Evolutionary conservation across 1,139 yeast species (phyloP), one percentile per base, ranked within the genome.

Genomic region (Blastobotrys ciferrii): DNA sequence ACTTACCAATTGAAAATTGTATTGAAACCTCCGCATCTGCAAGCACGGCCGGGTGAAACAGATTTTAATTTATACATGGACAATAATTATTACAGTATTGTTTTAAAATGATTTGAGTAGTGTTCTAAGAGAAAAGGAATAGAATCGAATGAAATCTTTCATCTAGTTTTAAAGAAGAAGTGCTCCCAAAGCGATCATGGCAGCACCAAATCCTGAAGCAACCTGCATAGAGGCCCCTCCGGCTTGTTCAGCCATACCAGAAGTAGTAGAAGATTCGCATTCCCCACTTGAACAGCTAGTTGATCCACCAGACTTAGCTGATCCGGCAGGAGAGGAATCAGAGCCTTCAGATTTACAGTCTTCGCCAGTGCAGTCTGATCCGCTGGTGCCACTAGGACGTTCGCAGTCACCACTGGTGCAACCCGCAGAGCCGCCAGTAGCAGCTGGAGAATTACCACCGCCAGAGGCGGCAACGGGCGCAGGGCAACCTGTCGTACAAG

Each of bases 191-290:
- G 28, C 28, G n/a, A 19, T 23, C 9, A 23, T 23, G 28, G 28
- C 28, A 19, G 40, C 28, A n/a, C 40, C 40, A 36, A 36, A 13
- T 19, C 40, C 40, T 6, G 40, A 18, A 9, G 28, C 40, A n/a
- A 36, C 17, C 18, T 18, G 40, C 3, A 12, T n/a, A 7, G 40
- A 17, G n/a, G 40, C 18, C 7, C 40, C 40, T 5, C 25, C 17
- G 18, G 25, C 40, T 4, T 19, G 25, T 36, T 36, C 25, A 18
- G 40, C 28, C 5, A 12, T 20, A n/a, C 11, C 12, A 13, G 37
- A 6, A 4, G 25, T 23, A 3, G 25, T 15, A 17, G 40, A 11
- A 17, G 37, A 33, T n/a, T 13, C 13, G 17, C 37, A 33, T 6
- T 15, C 19, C 14, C 37, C 37, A 15, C 37, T 17, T 13, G 37